Conservation (phyloP, 2,329 filamentous ascomycete species). For the Botrytis hyacinthi region DNA sequence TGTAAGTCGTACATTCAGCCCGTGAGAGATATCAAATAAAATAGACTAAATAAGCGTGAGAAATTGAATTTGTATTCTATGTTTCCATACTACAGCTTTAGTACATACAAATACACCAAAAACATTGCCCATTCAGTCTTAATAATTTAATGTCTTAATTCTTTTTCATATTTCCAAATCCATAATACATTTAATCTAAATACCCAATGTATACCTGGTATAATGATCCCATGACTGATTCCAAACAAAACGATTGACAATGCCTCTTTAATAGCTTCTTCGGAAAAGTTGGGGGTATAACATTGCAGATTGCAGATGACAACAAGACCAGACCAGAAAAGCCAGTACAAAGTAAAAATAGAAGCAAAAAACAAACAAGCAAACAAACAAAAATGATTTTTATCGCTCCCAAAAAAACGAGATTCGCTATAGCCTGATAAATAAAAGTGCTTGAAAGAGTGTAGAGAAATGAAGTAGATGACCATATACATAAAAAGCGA, state of each 20-base stretch:
- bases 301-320: slow-evolving; percentile 2
- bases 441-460: slow-evolving; percentile 4
- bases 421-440: not conserved
- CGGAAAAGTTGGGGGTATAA: slow-evolving; percentile 9
- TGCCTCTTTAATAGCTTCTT: not conserved
- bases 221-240: not conserved
- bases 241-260: slow-evolving; percentile 9
- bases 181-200: not conserved
- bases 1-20: not conserved
- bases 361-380: not conserved
- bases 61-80: not conserved
- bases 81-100: not conserved
- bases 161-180: not conserved
- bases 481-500: slow-evolving; percentile 14
- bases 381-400: not conserved
- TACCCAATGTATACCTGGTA: not conserved
- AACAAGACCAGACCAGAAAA: not conserved
- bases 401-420: not conserved
- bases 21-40: not conserved
- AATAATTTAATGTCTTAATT: not conserved
- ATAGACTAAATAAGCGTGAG: not conserved
- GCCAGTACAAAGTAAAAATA: slow-evolving; percentile 1
- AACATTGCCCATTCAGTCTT: not conserved
- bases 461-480: slow-evolving; percentile 14
- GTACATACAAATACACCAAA: not conserved